phyloP scores from a whole-genome alignment of 2,329 filamentous ascomycete species.

The Helotiales sp. region DNA sequence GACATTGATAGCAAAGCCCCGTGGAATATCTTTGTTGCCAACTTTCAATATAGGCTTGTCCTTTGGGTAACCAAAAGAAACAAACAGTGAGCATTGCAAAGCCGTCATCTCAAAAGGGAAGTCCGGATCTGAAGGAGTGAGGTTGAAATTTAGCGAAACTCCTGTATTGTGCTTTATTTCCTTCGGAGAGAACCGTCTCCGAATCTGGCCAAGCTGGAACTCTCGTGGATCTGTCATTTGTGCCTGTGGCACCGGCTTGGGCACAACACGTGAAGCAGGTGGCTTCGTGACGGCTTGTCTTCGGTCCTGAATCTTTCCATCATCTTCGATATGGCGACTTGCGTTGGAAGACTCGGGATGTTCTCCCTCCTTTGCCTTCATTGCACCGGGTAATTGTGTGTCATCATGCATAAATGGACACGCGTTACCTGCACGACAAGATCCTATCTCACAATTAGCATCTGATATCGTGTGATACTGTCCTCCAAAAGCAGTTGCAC shows the following conservation, averaged over 20 bases:
- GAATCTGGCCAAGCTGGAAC: conserved; percentile 74
- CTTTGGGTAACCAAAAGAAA: conserved; percentile 65
- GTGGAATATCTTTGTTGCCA: conserved; percentile 67
- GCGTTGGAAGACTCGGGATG: conserved; percentile 10
- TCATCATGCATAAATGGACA: conserved; percentile 51
- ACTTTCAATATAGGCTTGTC: conserved; percentile 60
- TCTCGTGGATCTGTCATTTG: conserved; percentile 67
- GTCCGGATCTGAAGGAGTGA: conserved; percentile 77
- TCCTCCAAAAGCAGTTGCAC: conserved; percentile 12
- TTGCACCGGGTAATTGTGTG: conserved; percentile 23
- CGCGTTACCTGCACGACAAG: conserved; percentile 49
- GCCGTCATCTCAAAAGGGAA: conserved; percentile 76
- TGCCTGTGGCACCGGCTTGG: conserved; percentile 64
- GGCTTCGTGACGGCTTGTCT: conserved; percentile 35
- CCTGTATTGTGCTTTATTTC: conserved; percentile 37
- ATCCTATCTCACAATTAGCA: conserved; percentile 39
- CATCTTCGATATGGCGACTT: conserved; percentile 14
- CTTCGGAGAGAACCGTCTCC: conserved; percentile 60
- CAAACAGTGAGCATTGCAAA: conserved; percentile 65
- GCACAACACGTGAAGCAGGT: conserved; percentile 50
- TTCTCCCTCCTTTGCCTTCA: conserved; percentile 12
- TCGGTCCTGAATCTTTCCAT: conserved; percentile 31
- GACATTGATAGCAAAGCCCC: conserved; percentile 74
- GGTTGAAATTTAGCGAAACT: conserved; percentile 61
- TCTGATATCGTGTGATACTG: conserved; percentile 19